Evolutionary conservation across 2,329 filamentous ascomycete species (phyloP).

Genomic region (Aspergillus calidoustus): DNA sequence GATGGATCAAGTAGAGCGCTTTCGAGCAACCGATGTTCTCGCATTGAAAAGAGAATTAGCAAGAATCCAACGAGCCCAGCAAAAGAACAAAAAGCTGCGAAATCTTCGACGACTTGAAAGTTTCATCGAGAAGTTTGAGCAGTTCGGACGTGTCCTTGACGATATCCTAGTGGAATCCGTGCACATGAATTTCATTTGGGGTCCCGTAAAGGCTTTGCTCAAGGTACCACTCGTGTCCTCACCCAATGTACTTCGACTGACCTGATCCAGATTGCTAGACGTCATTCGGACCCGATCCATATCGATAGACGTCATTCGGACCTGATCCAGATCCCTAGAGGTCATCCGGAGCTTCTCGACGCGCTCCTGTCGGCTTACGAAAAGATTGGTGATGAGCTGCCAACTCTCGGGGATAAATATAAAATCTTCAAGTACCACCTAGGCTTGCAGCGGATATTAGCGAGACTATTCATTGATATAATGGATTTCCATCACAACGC

Average conservation of each 20-base stretch:
- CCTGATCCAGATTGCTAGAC: not conserved
- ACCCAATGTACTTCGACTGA: not conserved
- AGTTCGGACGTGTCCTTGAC: not conserved
- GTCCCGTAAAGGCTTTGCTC: not conserved
- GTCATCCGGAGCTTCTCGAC: slow-evolving; percentile 1
- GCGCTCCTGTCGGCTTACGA: slow-evolving; percentile 9
- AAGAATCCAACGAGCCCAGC: slow-evolving; percentile 2
- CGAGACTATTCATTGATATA: slow-evolving; percentile 2
- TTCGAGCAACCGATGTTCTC: not conserved
- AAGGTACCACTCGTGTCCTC: not conserved
- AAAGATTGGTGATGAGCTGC: slow-evolving; percentile 4
- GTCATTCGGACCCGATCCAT: not conserved
- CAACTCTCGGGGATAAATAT: not conserved
- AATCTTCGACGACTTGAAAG: slow-evolving; percentile 7
- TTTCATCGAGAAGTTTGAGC: not conserved
- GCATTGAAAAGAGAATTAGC: slow-evolving; percentile 1
- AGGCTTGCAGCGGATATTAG: not conserved
- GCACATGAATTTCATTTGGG: slow-evolving; percentile 3
- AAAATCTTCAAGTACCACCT: not conserved
- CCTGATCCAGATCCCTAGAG: not conserved
- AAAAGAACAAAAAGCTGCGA: not conserved
- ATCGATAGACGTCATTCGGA: not conserved
- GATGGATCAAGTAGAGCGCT: not conserved
- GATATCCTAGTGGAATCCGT: not conserved
- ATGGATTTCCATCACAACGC: slow-evolving; percentile 6